These are phyloP conservation scores for Sarocladiaceae sp. DNA, from an alignment of 2,329 filamentous ascomycete species.

Conservation along the genomic window DNA sequence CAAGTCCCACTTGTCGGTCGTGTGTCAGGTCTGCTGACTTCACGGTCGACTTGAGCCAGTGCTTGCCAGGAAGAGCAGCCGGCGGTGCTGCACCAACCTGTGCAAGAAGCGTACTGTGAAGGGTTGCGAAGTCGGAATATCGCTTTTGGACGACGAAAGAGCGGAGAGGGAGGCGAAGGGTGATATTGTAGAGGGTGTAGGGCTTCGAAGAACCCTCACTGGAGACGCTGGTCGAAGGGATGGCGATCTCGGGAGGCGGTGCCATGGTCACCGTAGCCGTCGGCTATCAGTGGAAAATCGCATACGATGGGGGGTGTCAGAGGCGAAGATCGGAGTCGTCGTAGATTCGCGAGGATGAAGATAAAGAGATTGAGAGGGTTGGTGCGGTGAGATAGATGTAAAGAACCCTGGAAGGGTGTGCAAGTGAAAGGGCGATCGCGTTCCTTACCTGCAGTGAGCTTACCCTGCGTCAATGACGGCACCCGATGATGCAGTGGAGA, in stretches of 20 bases:
- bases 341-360: background rate
- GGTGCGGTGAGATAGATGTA: no score
- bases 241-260: constrained; percentile 60
- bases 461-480: no score
- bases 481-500: no score
- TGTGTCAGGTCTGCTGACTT: constrained; percentile 64
- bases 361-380: no score
- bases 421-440: no score
- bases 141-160: constrained; percentile 73
- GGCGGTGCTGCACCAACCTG: constrained; percentile 60
- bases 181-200: constrained; percentile 74
- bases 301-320: background rate
- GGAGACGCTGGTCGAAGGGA: constrained; percentile 57
- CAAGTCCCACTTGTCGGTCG: constrained; percentile 60
- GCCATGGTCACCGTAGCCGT: constrained; percentile 39
- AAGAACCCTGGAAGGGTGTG: no score
- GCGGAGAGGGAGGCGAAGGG: constrained; percentile 67
- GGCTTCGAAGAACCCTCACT: constrained; percentile 50
- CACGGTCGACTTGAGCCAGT: constrained; percentile 70
- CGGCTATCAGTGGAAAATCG: background rate
- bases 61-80: constrained; percentile 61
- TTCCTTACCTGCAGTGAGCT: no score
- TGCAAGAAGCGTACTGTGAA: constrained; percentile 57
- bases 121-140: constrained; percentile 69
- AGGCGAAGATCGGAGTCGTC: constrained; percentile 1